Percentiles rank a stretch among this genome's conserved stretches.
These are phyloP conservation scores for Arthrobotrys conoides DNA, from an alignment of 2,329 filamentous ascomycete species.

Conservation along the genomic window DNA sequence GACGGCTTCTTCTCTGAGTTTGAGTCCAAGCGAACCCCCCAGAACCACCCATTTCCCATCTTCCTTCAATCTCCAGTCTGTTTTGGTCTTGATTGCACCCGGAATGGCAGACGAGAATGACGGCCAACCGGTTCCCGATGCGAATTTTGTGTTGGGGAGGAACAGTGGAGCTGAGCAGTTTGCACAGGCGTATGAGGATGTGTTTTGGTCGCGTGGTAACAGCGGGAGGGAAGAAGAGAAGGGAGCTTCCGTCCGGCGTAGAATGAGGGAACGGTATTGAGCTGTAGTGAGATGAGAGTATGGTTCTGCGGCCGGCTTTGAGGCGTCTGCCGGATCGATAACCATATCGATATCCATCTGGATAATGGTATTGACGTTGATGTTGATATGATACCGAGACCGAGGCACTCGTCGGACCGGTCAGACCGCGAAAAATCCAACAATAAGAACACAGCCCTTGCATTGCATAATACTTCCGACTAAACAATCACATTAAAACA, in stretches of 20 bases:
- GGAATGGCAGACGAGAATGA: conserved; percentile 50
- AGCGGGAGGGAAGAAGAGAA: conserved; percentile 45
- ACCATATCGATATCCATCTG: no score
- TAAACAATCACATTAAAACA: no score
- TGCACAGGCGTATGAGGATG: conserved; percentile 32
- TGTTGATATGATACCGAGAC: no score
- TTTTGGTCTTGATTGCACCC: conserved; percentile 51
- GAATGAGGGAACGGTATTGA: conserved; percentile 47
- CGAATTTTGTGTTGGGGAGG: conserved; percentile 30
- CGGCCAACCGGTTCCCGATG: conserved; percentile 48
- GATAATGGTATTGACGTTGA: no score
- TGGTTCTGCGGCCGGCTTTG: conserved; percentile 21
- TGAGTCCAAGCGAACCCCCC: conserved; percentile 40
- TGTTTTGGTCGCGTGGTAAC: conserved; percentile 1
- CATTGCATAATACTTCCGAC: no score
- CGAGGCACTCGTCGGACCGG: no score
- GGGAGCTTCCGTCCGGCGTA: conserved; percentile 46
- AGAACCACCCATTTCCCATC: conserved; percentile 46
- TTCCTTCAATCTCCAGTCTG: conserved; percentile 49
- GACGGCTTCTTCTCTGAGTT: conserved; percentile 47
- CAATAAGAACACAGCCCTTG: no score
- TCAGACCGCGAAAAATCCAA: no score
- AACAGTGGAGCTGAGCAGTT: conserved; percentile 43
- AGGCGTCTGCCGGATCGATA: conserved; percentile 13
- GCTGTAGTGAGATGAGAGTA: conserved; percentile 36